A percentile compares a stretch with the other conserved stretches of the same genome.
Conservation (phyloP, 129 eudicot genomes). For the Centaurea solstitialis region DNA sequence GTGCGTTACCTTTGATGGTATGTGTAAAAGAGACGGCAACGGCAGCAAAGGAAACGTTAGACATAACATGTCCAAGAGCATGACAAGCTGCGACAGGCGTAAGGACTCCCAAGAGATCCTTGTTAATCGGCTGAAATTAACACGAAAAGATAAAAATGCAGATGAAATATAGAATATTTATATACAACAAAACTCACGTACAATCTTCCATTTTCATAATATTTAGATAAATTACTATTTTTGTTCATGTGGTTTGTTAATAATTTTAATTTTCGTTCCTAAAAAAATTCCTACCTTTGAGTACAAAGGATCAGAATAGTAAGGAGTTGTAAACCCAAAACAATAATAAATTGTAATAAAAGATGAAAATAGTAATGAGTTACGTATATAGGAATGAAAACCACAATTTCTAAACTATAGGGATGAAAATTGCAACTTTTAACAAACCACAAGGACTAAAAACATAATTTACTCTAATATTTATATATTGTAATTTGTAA, state of each 20-base stretch:
- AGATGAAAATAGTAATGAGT: too few species aligned
- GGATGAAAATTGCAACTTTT: too few species aligned
- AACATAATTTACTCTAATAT: background rate
- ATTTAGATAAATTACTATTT: background rate
- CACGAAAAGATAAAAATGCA: constrained; percentile 7
- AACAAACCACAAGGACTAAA: too few species aligned
- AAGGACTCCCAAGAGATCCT: constrained; percentile 48
- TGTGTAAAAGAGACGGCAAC: constrained; percentile 75
- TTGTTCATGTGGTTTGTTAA: too few species aligned
- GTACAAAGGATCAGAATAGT: too few species aligned
- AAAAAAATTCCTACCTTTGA: too few species aligned
- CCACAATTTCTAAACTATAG: too few species aligned
- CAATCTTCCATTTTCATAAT: too few species aligned
- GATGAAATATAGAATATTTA: background rate
- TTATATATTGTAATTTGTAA: background rate
- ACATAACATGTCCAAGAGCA: constrained; percentile 68
- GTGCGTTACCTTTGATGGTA: constrained; percentile 51
- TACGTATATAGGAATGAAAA: too few species aligned
- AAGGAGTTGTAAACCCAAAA: too few species aligned
- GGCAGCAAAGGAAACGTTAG: constrained; percentile 70
- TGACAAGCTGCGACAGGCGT: constrained; percentile 68
- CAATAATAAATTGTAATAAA: too few species aligned
- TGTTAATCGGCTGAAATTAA: constrained; percentile 42
- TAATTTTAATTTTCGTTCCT: too few species aligned
- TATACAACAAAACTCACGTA: background rate